phyloP scores from a whole-genome alignment of 805 yeast genomes.

The Nadsonia fulvescens region DNA sequence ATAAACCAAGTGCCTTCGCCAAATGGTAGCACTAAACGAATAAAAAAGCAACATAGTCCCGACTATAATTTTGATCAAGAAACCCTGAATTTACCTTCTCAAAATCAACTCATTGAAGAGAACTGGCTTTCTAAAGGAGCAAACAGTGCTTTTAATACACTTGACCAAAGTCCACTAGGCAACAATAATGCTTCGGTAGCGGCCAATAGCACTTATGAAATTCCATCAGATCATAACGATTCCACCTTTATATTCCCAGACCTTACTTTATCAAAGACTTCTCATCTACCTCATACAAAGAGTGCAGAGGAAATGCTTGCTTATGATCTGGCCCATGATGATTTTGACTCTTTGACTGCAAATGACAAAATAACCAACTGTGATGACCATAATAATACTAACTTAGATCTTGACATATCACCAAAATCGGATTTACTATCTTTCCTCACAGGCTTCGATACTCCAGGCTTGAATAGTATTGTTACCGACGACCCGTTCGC shows the following conservation, averaged over 20 bases:
- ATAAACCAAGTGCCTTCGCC: background rate
- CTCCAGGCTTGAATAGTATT: slow-evolving; percentile 2
- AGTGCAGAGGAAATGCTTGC: too few species aligned
- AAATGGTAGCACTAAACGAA: background rate
- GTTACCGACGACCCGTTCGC: too few species aligned
- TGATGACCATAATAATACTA: background rate
- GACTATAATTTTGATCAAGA: background rate
- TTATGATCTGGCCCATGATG: background rate
- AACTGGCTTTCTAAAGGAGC: slow-evolving; percentile 1
- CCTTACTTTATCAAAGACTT: too few species aligned
- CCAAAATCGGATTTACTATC: slow-evolving; percentile 3
- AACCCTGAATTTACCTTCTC: background rate
- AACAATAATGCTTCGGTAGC: too few species aligned
- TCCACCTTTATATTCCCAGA: too few species aligned
- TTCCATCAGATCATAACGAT: too few species aligned
- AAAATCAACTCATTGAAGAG: background rate
- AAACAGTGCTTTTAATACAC: too few species aligned
- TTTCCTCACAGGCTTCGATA: slow-evolving; percentile 2
- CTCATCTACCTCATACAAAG: too few species aligned
- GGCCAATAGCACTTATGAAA: too few species aligned
- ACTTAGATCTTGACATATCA: slow-evolving; percentile 2
- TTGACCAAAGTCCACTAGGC: too few species aligned
- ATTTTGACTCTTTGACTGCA: background rate
- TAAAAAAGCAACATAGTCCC: background rate
- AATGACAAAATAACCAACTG: background rate